These are phyloP conservation scores for Saccharomycodes ludwigii DNA, from an alignment of 805 yeast genomes.

Conservation along the genomic window DNA sequence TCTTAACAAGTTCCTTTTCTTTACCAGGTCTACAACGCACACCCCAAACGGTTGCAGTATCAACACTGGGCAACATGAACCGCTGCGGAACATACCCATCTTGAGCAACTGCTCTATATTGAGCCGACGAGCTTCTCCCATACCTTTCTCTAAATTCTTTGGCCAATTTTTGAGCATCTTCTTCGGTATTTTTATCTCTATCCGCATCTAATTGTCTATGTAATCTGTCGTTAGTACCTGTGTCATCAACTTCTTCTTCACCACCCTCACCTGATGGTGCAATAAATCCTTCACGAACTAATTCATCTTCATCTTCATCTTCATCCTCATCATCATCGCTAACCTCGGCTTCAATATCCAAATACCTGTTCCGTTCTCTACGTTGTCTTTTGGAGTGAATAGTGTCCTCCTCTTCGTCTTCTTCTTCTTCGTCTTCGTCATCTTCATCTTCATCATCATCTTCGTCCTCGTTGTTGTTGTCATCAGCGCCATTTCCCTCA, in stretches of 20 bases:
- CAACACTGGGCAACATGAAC: conserved; percentile 84
- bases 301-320: conserved; percentile 87
- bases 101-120: conserved; percentile 63
- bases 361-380: conserved; percentile 61
- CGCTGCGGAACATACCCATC: conserved; percentile 88
- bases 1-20: conserved; percentile 83
- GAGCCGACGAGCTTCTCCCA: conserved; percentile 71
- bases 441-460: conserved; percentile 34
- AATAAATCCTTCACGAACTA: conserved; percentile 71
- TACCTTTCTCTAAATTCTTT: conserved; percentile 85
- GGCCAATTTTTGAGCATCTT: conserved; percentile 90
- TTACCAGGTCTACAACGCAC: conserved; percentile 86
- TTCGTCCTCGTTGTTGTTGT: conserved; percentile 32
- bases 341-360: conserved; percentile 98
- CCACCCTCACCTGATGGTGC: conserved; percentile 50
- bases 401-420: conserved; percentile 40
- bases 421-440: conserved; percentile 47
- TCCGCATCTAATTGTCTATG: conserved; percentile 88
- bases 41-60: conserved; percentile 95
- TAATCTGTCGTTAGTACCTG: conserved; percentile 53
- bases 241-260: conserved; percentile 40
- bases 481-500: conserved; percentile 12
- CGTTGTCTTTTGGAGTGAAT: conserved; percentile 34
- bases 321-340: conserved; percentile 91
- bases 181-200: conserved; percentile 77